Conservation (phyloP, 805 yeast genomes). For the Komagataella populi region DNA sequence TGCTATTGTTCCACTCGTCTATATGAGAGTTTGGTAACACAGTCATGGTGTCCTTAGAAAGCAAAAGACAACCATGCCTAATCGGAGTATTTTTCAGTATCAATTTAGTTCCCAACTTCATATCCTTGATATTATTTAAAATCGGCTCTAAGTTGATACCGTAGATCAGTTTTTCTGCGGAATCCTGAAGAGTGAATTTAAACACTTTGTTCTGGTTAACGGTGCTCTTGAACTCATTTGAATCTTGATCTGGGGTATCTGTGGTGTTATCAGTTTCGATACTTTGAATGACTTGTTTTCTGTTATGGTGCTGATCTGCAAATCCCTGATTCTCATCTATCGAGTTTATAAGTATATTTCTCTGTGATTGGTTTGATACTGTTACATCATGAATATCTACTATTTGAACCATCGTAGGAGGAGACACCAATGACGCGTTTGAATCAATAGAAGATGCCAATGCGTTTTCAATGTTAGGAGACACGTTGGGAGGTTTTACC, state of each 20-base stretch:
- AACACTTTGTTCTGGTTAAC: background rate
- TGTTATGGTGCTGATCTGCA: background rate
- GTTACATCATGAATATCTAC: background rate
- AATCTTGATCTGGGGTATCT: background rate
- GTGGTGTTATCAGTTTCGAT: background rate
- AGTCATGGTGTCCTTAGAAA: conserved; percentile 13
- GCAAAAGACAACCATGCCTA: conserved; percentile 30
- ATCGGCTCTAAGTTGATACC: conserved; percentile 47
- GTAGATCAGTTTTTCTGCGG: conserved; percentile 31
- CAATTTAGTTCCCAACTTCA: conserved; percentile 45
- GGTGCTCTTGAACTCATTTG: background rate
- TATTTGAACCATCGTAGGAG: background rate
- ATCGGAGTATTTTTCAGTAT: conserved; percentile 31
- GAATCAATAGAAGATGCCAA: background rate
- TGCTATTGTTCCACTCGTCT: conserved; percentile 10
- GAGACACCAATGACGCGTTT: background rate
- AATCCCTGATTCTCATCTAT: background rate
- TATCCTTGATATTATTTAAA: conserved; percentile 20
- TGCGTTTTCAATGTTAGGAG: background rate
- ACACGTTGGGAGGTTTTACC: background rate
- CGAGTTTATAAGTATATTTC: background rate
- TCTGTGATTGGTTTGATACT: background rate
- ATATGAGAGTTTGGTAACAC: conserved; percentile 17
- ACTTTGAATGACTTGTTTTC: background rate
- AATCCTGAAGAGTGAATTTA: conserved; percentile 48